These are phyloP conservation scores for Fusarium xylarioides DNA, from an alignment of 2,329 filamentous ascomycete species.

Conservation along the genomic window DNA sequence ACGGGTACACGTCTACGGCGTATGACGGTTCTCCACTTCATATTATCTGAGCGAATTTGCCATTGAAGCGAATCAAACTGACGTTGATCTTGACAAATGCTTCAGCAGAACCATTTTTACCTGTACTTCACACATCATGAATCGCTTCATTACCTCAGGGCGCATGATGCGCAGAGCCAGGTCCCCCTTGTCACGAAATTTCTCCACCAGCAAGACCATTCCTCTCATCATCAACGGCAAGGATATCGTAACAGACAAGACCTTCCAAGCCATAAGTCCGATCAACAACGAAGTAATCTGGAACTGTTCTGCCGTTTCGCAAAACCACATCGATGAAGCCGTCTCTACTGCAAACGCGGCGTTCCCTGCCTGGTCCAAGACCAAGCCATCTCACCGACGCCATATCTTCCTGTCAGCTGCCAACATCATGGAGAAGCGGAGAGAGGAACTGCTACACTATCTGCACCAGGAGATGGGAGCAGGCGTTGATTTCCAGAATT, in stretches of 20 bases:
- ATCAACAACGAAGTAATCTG: constrained; percentile 16
- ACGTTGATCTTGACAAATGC: background rate
- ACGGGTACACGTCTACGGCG: background rate
- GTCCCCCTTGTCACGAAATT: background rate
- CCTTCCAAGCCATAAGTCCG: constrained; percentile 6
- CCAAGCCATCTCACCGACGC: constrained; percentile 5
- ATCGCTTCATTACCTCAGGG: background rate
- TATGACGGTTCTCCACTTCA: background rate
- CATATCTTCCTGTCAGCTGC: constrained; percentile 17
- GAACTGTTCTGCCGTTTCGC: constrained; percentile 7
- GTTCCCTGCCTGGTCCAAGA: constrained; percentile 9
- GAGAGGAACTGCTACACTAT: background rate
- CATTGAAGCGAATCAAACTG: background rate
- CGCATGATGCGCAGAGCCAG: background rate
- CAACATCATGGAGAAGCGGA: constrained; percentile 3
- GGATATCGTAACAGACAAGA: constrained; percentile 1
- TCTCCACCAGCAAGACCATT: background rate
- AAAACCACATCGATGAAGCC: constrained; percentile 1
- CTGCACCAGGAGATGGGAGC: constrained; percentile 21
- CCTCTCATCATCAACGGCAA: constrained; percentile 21
- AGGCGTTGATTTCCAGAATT: constrained; percentile 22
- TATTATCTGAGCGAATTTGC: background rate
- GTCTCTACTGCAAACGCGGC: constrained; percentile 1
- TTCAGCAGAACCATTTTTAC: background rate
- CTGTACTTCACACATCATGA: background rate